Evolutionary conservation across 345 rosid genomes (phyloP).

Genomic region (Toxicodendron radicans): DNA sequence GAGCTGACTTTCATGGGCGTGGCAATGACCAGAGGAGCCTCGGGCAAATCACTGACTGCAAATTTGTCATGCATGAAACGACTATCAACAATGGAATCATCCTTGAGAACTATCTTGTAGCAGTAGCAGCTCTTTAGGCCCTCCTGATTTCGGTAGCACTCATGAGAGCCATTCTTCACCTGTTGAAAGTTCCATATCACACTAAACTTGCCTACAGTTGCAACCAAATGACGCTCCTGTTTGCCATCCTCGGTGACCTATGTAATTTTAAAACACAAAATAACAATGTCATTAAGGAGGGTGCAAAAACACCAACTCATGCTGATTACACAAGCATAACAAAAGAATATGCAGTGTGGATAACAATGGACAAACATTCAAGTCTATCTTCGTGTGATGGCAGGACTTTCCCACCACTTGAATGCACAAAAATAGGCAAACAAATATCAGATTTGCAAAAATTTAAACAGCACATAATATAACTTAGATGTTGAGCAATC

Average conservation of each 20-base stretch:
- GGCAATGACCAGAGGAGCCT: slow-evolving; percentile 97
- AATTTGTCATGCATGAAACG: slow-evolving; percentile 98
- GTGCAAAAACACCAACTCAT: not conserved
- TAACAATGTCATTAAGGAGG: not conserved
- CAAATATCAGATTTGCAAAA: not conserved
- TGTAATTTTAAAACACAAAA: slow-evolving; percentile 14
- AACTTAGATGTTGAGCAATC: not conserved
- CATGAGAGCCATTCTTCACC: slow-evolving; percentile 74
- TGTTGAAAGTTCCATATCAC: slow-evolving; percentile 89
- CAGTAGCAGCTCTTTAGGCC: slow-evolving; percentile 88
- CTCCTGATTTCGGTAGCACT: slow-evolving; percentile 74
- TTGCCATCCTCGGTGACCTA: slow-evolving; percentile 84
- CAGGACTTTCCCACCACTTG: not conserved
- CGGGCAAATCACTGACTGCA: slow-evolving; percentile 87
- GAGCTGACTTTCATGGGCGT: slow-evolving; percentile 96
- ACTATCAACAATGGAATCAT: slow-evolving; percentile 92
- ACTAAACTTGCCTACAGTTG: slow-evolving; percentile 97
- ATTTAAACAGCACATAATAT: too few species aligned
- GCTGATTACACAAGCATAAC: not conserved
- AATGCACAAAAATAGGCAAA: not conserved
- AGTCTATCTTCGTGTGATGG: not conserved
- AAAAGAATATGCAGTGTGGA: not conserved
- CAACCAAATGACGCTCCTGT: slow-evolving; percentile 88
- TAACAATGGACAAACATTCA: not conserved
- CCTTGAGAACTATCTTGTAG: slow-evolving; percentile 84